Evolutionary conservation across 257 asterid species (phyloP).

Genomic region (Lycium ferocissimum): DNA sequence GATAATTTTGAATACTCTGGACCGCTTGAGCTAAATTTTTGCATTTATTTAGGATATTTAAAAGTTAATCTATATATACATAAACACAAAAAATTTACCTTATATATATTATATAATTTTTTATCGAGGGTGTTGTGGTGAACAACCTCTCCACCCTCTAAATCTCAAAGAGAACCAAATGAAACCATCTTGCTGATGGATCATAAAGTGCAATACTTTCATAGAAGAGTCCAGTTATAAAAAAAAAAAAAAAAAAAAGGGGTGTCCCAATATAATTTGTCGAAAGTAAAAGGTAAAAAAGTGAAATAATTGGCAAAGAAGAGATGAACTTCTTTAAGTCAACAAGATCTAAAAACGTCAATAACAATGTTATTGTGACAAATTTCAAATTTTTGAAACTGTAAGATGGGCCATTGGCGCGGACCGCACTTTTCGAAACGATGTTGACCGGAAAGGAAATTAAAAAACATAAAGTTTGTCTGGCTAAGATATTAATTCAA

Average conservation of each 20-base stretch:
- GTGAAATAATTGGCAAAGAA: background rate
- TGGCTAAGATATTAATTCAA: background rate
- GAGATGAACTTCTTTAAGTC: background rate
- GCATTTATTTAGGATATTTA: too few species aligned
- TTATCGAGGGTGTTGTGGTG: too few species aligned
- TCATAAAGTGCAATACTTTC: background rate
- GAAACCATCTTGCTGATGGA: too few species aligned
- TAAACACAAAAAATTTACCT: too few species aligned
- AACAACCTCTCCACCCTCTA: too few species aligned
- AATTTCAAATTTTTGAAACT: background rate
- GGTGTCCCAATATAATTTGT: background rate
- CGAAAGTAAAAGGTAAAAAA: background rate
- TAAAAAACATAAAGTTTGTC: background rate
- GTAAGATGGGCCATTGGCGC: conserved; percentile 18
- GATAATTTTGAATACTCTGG: too few species aligned
- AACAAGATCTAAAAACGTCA: conserved; percentile 27
- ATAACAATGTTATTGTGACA: conserved; percentile 10
- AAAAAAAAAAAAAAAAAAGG: background rate
- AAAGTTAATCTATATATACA: too few species aligned
- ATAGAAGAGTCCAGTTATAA: too few species aligned
- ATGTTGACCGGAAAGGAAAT: background rate
- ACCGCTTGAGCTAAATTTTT: too few species aligned
- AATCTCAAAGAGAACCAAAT: too few species aligned
- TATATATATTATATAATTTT: too few species aligned
- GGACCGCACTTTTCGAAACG: conserved; percentile 10